Conservation (phyloP, 768 basidiomycete genomes). For the Inosperma sp. region DNA sequence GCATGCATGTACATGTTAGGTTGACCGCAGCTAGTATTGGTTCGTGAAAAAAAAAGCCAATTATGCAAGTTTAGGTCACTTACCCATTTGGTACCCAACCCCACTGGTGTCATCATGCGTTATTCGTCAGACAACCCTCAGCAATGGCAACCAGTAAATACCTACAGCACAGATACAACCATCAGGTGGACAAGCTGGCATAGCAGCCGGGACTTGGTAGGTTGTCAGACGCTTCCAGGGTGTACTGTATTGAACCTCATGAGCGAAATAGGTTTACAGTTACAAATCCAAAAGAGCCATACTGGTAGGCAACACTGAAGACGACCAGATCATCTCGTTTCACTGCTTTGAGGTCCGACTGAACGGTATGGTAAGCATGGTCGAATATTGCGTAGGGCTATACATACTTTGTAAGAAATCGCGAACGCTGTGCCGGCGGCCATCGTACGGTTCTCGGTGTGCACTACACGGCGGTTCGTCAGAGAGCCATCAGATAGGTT, state of each 20-base stretch:
- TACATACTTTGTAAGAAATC: constrained; percentile 45
- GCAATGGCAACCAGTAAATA: constrained; percentile 5
- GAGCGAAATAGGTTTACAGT: background rate
- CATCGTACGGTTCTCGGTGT: constrained; percentile 47
- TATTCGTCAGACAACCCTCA: no score
- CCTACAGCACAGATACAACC: constrained; percentile 53
- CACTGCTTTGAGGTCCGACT: constrained; percentile 47
- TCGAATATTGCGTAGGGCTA: background rate
- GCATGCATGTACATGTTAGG: constrained; percentile 50
- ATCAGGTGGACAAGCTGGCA: constrained; percentile 46
- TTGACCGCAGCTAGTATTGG: constrained; percentile 41
- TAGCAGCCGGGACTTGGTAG: constrained; percentile 47
- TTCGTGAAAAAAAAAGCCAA: background rate
- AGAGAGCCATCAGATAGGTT: background rate
- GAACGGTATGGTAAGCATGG: background rate
- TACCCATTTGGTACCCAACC: constrained; percentile 46
- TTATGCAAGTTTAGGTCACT: background rate
- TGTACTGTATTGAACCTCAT: constrained; percentile 31
- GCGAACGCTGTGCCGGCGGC: constrained; percentile 54
- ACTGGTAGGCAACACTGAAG: constrained; percentile 50
- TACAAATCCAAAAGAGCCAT: constrained; percentile 13
- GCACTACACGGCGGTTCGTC: constrained; percentile 32
- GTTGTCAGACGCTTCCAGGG: constrained; percentile 47
- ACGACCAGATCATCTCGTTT: constrained; percentile 48
- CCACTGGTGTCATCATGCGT: constrained; percentile 34